Conservation (phyloP, 805 yeast species). For the Ogataea corticis region DNA sequence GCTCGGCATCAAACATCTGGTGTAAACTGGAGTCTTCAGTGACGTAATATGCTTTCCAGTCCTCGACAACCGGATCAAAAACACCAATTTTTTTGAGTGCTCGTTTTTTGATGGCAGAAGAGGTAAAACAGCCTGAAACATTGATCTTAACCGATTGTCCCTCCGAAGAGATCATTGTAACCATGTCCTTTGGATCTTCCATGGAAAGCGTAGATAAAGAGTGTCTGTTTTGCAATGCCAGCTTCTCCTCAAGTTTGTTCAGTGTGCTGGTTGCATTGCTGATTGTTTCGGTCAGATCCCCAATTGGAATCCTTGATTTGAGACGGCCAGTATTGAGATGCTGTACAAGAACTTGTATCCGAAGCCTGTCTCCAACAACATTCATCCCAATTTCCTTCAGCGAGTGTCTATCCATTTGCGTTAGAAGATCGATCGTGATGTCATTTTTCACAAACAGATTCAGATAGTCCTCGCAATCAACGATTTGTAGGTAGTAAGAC, state of each 20-base stretch:
- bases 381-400: slow-evolving; percentile 70
- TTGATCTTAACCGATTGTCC: slow-evolving; percentile 70
- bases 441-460: slow-evolving; percentile 44
- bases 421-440: slow-evolving; percentile 54
- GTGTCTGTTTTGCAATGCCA: background rate
- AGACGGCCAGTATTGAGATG: slow-evolving; percentile 40
- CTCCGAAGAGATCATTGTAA: slow-evolving; percentile 72
- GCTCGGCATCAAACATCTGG: slow-evolving; percentile 70
- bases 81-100: slow-evolving; percentile 60
- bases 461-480: slow-evolving; percentile 30
- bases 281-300: slow-evolving; percentile 22
- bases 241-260: slow-evolving; percentile 16
- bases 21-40: slow-evolving; percentile 43
- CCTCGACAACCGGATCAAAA: slow-evolving; percentile 40
- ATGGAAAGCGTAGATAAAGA: background rate
- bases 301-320: slow-evolving; percentile 19
- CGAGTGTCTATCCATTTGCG: slow-evolving; percentile 62
- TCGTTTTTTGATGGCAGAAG: slow-evolving; percentile 72
- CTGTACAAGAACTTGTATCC: slow-evolving; percentile 60
- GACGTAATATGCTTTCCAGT: slow-evolving; percentile 60
- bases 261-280: slow-evolving; percentile 17
- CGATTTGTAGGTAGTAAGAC: slow-evolving; percentile 24
- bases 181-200: slow-evolving; percentile 23
- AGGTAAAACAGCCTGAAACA: slow-evolving; percentile 77
- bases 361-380: slow-evolving; percentile 83